These are phyloP conservation scores for Eucalyptus fibrosa DNA, from an alignment of 345 rosid species.

Conservation along the genomic window DNA sequence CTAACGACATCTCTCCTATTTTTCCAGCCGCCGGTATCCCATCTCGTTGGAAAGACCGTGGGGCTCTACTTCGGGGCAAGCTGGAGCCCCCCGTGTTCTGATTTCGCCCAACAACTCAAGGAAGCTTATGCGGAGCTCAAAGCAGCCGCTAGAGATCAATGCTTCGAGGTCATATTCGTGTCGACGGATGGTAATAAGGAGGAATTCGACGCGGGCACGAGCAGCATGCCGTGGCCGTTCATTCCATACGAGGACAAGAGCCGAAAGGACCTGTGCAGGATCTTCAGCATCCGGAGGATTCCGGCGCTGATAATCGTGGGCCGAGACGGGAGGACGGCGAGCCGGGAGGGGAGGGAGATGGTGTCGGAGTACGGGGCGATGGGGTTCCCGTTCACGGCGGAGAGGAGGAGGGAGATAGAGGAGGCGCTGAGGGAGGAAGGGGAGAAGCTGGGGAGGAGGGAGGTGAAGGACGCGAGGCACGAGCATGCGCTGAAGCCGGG, in stretches of 20 bases:
- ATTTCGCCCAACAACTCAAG: slow-evolving; percentile 50
- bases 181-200: slow-evolving; percentile 58
- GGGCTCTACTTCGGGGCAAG: slow-evolving; percentile 73
- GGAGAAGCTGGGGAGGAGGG: slow-evolving; percentile 36
- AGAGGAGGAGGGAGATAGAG: slow-evolving; percentile 42
- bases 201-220: slow-evolving; percentile 37
- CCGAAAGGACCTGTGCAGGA: slow-evolving; percentile 54
- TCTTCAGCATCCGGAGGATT: slow-evolving; percentile 55
- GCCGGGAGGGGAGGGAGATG: slow-evolving; percentile 37
- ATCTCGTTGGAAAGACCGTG: slow-evolving; percentile 62
- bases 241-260: slow-evolving; percentile 59
- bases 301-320: slow-evolving; percentile 61
- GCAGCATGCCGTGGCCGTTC: slow-evolving; percentile 71
- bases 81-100: slow-evolving; percentile 71
- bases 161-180: slow-evolving; percentile 45
- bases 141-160: not conserved
- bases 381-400: slow-evolving; percentile 55
- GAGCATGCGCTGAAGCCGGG: slow-evolving; percentile 56
- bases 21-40: slow-evolving; percentile 33
- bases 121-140: slow-evolving; percentile 42
- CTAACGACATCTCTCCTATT: not conserved
- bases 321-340: slow-evolving; percentile 48
- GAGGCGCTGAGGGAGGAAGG: slow-evolving; percentile 47
- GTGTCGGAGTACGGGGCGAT: slow-evolving; percentile 52
- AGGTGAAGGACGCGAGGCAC: slow-evolving; percentile 47